These are phyloP conservation scores for Globisporangium emineosum DNA, from an alignment of 352 stramenopile genomes.

Conservation along the genomic window DNA sequence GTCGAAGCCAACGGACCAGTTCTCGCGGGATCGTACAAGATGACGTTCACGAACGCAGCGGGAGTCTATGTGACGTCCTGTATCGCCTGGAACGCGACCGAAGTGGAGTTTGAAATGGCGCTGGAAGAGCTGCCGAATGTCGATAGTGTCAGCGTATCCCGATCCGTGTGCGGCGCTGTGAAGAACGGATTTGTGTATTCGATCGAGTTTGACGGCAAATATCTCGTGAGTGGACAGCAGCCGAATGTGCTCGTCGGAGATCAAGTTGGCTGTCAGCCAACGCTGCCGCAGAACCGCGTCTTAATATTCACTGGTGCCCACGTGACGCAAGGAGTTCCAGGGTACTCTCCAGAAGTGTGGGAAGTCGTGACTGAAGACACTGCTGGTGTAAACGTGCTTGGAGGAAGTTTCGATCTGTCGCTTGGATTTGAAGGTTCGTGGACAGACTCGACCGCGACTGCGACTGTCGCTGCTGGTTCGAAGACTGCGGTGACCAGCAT, in stretches of 20 bases:
- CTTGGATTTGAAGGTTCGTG: conserved; percentile 68
- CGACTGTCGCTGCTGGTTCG: conserved; percentile 44
- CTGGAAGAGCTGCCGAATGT: conserved; percentile 67
- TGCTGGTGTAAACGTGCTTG: conserved; percentile 28
- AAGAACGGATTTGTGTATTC: conserved; percentile 70
- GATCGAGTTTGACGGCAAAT: conserved; percentile 60
- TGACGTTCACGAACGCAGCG: conserved; percentile 45
- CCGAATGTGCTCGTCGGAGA: conserved; percentile 45
- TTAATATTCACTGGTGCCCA: conserved; percentile 46
- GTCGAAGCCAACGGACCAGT: conserved; percentile 56
- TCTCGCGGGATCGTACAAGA: conserved; percentile 45
- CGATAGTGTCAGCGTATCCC: conserved; percentile 57
- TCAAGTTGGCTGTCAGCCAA: conserved; percentile 31
- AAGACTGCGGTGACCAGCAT: conserved; percentile 35
- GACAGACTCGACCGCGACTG: conserved; percentile 31
- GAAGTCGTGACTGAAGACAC: conserved; percentile 48
- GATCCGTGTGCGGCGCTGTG: conserved; percentile 40
- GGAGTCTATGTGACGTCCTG: conserved; percentile 41
- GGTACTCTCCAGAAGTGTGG: conserved; percentile 66
- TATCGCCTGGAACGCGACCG: conserved; percentile 69
- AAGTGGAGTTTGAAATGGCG: conserved; percentile 59
- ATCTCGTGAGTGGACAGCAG: conserved; percentile 58
- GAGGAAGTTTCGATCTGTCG: conserved; percentile 68
- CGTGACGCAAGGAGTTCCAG: conserved; percentile 35
- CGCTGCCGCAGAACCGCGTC: conserved; percentile 42